Base-by-base conservation (phyloP, 805 yeast genomes). In the Zygoascus ofunaensis region DNA sequence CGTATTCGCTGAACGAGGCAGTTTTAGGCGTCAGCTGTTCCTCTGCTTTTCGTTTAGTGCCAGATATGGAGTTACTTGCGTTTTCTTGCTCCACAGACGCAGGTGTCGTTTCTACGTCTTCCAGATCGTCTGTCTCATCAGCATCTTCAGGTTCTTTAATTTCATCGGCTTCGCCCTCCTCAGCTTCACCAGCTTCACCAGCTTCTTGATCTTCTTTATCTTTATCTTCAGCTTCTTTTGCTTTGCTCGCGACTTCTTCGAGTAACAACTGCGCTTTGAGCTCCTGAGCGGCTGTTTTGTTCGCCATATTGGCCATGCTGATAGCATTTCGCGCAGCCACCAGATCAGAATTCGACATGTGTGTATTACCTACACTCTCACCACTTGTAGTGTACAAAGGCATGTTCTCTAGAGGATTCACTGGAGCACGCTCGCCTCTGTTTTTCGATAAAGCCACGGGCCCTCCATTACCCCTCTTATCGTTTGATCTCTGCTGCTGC, bases 351-450 rank as follows among this genome's bases (percentile, higher is more conserved):
- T 85, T 84, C 14, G 79, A 65, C 62, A 84, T 67, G 42, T 80
- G 74, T 47, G 74, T 62, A 1, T 81, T 78, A 3, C 86, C 87
- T 3, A 85, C 86, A 34, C 74, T 61, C 48, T 82, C 76, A 4
- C 95, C 95, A n/a, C 72, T 65, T 0, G 84, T 77, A 44, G 82
- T 82, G 62, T 82, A 80, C 49, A 87, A 64, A 8, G 92, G 92
- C 71, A 89, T 74, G 55, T 79, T 82, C 17, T 72, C 75, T 43
- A 76, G 76, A 0, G 94, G 85, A 10, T 68, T 64, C 2, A 77
- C 66, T 2, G 94, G 92, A 1, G 87, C 92, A 54, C 74, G 78
- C 51, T 85, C 94, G 49, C 78, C 76, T 2, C 87, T 87, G 54
- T 79, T 80, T 35, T 55, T 56, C 10, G 56, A 45, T 2, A 59